These are phyloP conservation scores for Calonectria leucothoes DNA, from an alignment of 2,329 filamentous ascomycete genomes.

Conservation along the genomic window DNA sequence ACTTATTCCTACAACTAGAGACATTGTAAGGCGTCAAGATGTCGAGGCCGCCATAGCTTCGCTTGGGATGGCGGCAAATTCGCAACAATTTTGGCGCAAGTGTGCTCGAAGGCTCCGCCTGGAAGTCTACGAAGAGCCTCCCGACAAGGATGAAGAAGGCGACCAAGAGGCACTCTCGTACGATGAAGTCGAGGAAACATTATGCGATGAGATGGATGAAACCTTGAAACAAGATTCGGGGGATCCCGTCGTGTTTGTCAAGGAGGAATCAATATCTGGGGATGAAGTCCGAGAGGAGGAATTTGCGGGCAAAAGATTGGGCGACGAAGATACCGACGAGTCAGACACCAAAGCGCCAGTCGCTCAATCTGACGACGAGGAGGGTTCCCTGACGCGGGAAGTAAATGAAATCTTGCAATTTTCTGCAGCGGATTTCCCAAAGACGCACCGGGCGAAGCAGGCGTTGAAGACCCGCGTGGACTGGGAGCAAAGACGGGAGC, in stretches of 20 bases:
- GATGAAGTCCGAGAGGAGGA: not conserved
- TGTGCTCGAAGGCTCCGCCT: constrained; percentile 63
- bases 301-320: not conserved
- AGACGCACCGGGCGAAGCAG: constrained; percentile 49
- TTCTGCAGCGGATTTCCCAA: constrained; percentile 54
- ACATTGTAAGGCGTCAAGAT: constrained; percentile 56
- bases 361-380: constrained; percentile 40
- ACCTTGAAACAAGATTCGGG: constrained; percentile 11
- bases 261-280: not conserved
- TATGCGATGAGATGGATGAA: constrained; percentile 26
- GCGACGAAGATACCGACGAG: constrained; percentile 26
- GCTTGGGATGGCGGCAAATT: constrained; percentile 54
- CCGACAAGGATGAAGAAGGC: constrained; percentile 31
- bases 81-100: constrained; percentile 58
- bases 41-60: constrained; percentile 62
- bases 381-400: constrained; percentile 49
- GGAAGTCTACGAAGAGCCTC: constrained; percentile 56
- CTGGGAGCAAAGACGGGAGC: constrained; percentile 56
- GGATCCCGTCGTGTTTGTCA: not conserved
- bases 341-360: constrained; percentile 30
- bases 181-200: constrained; percentile 28
- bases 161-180: constrained; percentile 35
- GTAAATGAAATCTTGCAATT: constrained; percentile 55
- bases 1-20: constrained; percentile 41
- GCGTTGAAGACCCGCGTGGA: constrained; percentile 53